These are phyloP conservation scores for Darksidea phi DNA, from an alignment of 495 filamentous ascomycete genomes.

Conservation along the genomic window DNA sequence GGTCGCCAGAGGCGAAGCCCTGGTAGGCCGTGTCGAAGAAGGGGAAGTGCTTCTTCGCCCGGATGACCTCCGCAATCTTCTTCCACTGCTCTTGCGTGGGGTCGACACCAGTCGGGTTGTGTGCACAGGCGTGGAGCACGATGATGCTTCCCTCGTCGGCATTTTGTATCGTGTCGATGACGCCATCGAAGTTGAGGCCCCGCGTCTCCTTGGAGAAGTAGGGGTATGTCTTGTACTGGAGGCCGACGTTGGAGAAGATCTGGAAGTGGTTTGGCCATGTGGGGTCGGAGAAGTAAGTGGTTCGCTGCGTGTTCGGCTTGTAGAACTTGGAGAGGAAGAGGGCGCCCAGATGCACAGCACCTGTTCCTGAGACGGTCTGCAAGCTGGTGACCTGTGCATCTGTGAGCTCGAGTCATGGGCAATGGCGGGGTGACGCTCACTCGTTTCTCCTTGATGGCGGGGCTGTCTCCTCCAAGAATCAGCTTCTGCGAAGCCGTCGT, in stretches of 20 bases:
- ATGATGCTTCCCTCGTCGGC: constrained; percentile 80
- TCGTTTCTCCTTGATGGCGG: constrained; percentile 80
- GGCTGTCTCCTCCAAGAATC: constrained; percentile 75
- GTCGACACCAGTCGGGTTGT: constrained; percentile 98
- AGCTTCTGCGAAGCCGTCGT: constrained; percentile 86
- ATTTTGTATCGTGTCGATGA: constrained; percentile 63
- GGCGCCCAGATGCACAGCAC: constrained; percentile 83
- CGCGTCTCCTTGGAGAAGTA: constrained; percentile 87
- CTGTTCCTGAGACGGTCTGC: constrained; percentile 84
- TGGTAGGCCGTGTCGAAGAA: constrained; percentile 99
- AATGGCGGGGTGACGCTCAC: constrained; percentile 45
- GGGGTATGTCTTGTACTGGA: constrained; percentile 79
- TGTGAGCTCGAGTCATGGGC: constrained; percentile 19
- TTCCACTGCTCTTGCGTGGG: constrained; percentile 93
- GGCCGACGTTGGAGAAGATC: constrained; percentile 89
- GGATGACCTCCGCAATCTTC: constrained; percentile 74
- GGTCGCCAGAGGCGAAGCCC: constrained; percentile 91
- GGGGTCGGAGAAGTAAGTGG: constrained; percentile 85
- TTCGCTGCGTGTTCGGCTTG: constrained; percentile 57
- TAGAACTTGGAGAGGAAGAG: constrained; percentile 82
- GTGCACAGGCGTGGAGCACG: constrained; percentile 93
- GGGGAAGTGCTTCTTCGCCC: constrained; percentile 79
- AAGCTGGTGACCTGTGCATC: constrained; percentile 36
- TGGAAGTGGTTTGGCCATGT: constrained; percentile 99
- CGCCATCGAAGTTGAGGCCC: constrained; percentile 87